Evolutionary conservation across 2,329 filamentous ascomycete genomes (phyloP).

Genomic region (Cytospora chrysosperma): DNA sequence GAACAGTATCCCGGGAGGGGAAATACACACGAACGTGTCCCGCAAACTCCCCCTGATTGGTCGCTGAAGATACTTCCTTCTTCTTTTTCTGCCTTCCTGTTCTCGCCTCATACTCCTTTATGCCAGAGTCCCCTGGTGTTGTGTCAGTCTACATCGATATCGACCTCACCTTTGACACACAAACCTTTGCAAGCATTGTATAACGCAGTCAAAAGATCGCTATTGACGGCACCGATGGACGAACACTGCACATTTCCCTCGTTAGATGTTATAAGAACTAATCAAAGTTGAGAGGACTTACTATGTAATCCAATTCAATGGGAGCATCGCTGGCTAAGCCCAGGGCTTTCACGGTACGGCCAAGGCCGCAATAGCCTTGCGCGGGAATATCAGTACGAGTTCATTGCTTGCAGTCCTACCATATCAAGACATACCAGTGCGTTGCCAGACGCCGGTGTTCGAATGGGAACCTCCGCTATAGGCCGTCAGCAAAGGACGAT

Average conservation of each 20-base stretch:
- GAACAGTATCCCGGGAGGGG: conserved; percentile 70
- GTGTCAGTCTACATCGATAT: conserved; percentile 12
- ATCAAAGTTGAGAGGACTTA: conserved; percentile 38
- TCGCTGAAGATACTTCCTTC: conserved; percentile 28
- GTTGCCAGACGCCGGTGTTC: conserved; percentile 40
- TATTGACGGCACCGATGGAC: conserved; percentile 75
- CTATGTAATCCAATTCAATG: conserved; percentile 72
- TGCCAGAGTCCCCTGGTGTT: conserved; percentile 41
- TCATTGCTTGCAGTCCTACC: conserved; percentile 24
- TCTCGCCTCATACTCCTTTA: conserved; percentile 46
- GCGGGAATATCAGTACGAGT: conserved; percentile 2
- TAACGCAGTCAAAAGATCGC: conserved; percentile 60
- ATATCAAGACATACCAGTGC: conserved; percentile 38
- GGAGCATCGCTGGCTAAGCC: conserved; percentile 55
- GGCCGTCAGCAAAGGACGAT: not conserved
- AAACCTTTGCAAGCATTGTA: conserved; percentile 57
- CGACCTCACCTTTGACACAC: conserved; percentile 1
- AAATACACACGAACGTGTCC: conserved; percentile 74
- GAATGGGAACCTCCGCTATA: conserved; percentile 55
- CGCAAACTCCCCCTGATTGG: conserved; percentile 32
- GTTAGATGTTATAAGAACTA: conserved; percentile 10
- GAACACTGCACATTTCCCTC: conserved; percentile 55
- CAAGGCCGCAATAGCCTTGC: conserved; percentile 72
- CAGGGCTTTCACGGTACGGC: conserved; percentile 62
- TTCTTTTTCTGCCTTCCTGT: conserved; percentile 34